Evolutionary conservation across 352 stramenopile species (phyloP), one percentile per base, ranked within the genome.

Genomic region (Thalassiosira hispida): DNA sequence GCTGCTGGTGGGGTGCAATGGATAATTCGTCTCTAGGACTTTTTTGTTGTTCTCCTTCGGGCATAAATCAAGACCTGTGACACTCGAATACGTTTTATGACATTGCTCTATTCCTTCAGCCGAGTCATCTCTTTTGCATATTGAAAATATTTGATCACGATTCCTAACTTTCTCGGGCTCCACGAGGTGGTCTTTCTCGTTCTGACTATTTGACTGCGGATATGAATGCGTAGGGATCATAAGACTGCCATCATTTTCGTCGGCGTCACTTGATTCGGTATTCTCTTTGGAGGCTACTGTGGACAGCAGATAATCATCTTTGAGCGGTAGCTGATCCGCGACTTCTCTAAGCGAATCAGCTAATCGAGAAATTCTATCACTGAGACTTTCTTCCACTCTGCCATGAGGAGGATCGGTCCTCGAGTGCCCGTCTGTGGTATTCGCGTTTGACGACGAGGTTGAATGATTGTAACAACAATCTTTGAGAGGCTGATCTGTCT

Each of bases 271-370:
- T 60, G 5, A 11, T n/a, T 31, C 14, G 5, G 11, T 60, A 31
- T 40, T 60, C 16, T 66, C 57, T 18, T 51, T 29, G 27, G 46
- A 60, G 23, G 1, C 35, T 31, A 6, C 23, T 1, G 18, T 40
- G 8, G 49, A 29, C 49, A 29, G 2, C 2, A 9, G 5, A 49
- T 27, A 29, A 2, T 51, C 53, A 11, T 49, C n/a, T 20, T 66
- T 20, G 7, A 12, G 60, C 1, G 64, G 64, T 18, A 73, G 22
- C 23, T 56, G 47, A 44, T 69, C n/a, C 6, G 44, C 44, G 49
- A 78, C 59, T 62, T 71, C 59, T 25, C 40, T 23, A 22, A 78
- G 38, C n/a, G 69, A 78, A 18, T 47, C 40, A 6, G 59, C 59
- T 42, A 78, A 29, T 55, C 33, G 44, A 47, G 49, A 20, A 29